phyloP scores from a whole-genome alignment of 169 alveolate species.

The Eimeria tenella region DNA sequence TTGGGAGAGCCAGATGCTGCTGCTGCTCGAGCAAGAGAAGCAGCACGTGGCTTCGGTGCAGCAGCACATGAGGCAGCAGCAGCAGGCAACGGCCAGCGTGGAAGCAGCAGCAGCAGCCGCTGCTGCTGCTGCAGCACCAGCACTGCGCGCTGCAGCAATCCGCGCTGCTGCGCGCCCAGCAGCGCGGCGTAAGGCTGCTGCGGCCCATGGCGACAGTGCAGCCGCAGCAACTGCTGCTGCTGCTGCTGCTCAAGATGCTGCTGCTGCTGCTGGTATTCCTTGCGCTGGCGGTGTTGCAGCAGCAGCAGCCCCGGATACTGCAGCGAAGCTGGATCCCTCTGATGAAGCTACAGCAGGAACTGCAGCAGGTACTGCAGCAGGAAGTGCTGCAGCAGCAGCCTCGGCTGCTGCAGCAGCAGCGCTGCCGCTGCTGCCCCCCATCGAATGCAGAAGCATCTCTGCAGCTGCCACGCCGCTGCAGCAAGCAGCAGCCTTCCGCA shows the following conservation, averaged over 20 bases:
- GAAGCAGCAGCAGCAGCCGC: conserved; percentile 15
- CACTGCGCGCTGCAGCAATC: background rate
- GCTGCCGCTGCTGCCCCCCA: conserved; percentile 12
- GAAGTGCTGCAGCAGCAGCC: background rate
- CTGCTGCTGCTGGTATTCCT: conserved; percentile 28
- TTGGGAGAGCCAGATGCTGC: background rate
- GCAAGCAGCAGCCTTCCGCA: conserved; percentile 4
- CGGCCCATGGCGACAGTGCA: background rate
- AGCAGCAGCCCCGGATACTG: background rate
- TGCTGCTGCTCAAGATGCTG: background rate
- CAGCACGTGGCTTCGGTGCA: background rate
- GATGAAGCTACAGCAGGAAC: background rate
- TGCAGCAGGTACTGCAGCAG: background rate
- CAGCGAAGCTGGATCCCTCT: background rate
- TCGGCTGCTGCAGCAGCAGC: background rate
- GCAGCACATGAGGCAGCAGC: conserved; percentile 28
- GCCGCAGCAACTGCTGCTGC: background rate
- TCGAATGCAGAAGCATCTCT: background rate
- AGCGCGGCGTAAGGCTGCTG: too few species aligned
- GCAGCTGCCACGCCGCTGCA: background rate
- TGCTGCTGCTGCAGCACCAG: conserved; percentile 1
- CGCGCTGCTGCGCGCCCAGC: background rate
- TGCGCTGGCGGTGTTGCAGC: background rate
- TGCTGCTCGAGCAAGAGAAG: background rate
- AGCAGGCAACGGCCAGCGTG: background rate